Evolutionary conservation across 179 eudicot genomes (phyloP), one percentile per base, ranked within the genome.

Genomic region (Nepenthes alata): DNA sequence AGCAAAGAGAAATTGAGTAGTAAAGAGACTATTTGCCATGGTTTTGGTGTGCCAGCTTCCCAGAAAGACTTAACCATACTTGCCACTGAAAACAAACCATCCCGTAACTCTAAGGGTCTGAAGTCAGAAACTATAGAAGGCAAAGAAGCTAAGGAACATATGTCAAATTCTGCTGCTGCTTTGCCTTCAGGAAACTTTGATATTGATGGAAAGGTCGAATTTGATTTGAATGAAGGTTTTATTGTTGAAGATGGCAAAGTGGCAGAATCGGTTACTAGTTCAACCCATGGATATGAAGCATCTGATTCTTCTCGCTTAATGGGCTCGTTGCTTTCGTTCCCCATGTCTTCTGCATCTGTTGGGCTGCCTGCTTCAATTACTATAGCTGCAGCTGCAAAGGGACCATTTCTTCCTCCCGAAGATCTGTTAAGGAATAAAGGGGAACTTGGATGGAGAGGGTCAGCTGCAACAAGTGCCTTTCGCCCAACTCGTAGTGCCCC

Each of bases 161-260:
- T 56, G 16, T 51, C 50, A 44, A 60, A 65, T 59, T 57, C 64
- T 60, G 77, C 64, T 16, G 8, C 62, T 44, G 68, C 77, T 47
- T 57, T 68, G 6, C 45, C 70, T 44, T 66, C 67, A n/a, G 71
- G 65, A 52, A 52, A 78, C 60, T 80, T 67, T 53, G 25, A n/a
- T 4, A 41, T 25, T 8, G 77, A 58, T 58, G 72, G 70, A 64
- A 88, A 84, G 70, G 67, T 82, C 58, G 78, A 76, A 47, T 94
- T 94, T 74, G 99, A 94, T 73, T 74, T 94, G 73, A 94, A 94
- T 75, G 96, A 94, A 81, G 97, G 95, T 37, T 68, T 94, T 15
- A 58, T 64, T 58, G 68, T 65, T 37, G 99, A 94, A 56, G 99
- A 94, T 53, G 85, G 83, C 51, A 81, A 58, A 53, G 59, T 60